These are phyloP conservation scores for Penicillium tannophilum DNA, from an alignment of 495 filamentous ascomycete genomes.

Conservation along the genomic window DNA sequence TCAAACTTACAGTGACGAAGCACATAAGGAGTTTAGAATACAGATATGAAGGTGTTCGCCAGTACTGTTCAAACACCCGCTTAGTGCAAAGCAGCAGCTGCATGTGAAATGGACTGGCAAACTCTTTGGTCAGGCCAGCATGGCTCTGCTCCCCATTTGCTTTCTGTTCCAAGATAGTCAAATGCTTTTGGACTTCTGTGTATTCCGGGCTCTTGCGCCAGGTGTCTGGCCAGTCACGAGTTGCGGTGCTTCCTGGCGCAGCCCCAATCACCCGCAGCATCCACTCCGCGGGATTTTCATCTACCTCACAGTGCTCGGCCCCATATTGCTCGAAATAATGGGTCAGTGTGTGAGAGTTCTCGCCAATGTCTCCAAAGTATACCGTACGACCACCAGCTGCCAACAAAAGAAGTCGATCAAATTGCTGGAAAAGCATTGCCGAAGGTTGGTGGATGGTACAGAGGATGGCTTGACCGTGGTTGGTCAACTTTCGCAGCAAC, in stretches of 20 bases:
- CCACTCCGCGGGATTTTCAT: slow-evolving; percentile 83
- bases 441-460: slow-evolving; percentile 96
- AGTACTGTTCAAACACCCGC: slow-evolving; percentile 52
- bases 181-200: slow-evolving; percentile 62
- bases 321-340: slow-evolving; percentile 78
- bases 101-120: slow-evolving; percentile 45
- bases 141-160: background rate
- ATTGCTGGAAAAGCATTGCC: slow-evolving; percentile 88
- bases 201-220: slow-evolving; percentile 73
- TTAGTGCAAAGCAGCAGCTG: slow-evolving; percentile 46
- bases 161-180: slow-evolving; percentile 1
- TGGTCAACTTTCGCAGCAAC: slow-evolving; percentile 78
- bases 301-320: slow-evolving; percentile 54
- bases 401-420: slow-evolving; percentile 83
- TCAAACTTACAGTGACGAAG: slow-evolving; percentile 14
- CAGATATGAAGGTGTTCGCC: slow-evolving; percentile 38
- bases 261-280: slow-evolving; percentile 85
- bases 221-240: slow-evolving; percentile 65
- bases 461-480: slow-evolving; percentile 85
- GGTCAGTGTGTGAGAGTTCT: slow-evolving; percentile 67
- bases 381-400: slow-evolving; percentile 67
- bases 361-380: slow-evolving; percentile 84
- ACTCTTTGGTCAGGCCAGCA: slow-evolving; percentile 50
- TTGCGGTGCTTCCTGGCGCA: slow-evolving; percentile 64
- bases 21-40: slow-evolving; percentile 10